phyloP scores from a whole-genome alignment of 1,284 basidiomycete genomes.

The Trametes pubescens region DNA sequence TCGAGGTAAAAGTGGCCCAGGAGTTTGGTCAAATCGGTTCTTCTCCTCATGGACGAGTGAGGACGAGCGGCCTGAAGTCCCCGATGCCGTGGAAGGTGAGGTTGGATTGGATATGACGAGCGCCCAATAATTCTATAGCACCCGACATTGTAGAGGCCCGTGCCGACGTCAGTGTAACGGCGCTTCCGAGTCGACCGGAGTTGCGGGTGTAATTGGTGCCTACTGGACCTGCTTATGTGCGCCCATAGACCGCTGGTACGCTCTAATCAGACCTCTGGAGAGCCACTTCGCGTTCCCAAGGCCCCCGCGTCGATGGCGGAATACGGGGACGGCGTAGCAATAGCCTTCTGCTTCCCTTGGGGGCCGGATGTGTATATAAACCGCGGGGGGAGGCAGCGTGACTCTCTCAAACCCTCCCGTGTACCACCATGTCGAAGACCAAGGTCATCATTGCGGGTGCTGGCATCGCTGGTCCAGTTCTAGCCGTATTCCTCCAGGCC shows the following conservation, averaged over 20 bases:
- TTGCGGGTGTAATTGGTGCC: neutral
- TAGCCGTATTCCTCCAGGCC: slow-evolving; percentile 52
- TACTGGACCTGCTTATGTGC: neutral
- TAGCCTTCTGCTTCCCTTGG: too few species aligned
- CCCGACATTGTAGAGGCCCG: neutral
- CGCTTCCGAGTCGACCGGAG: neutral
- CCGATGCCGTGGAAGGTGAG: too few species aligned
- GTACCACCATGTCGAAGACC: slow-evolving; percentile 18
- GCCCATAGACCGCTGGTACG: neutral
- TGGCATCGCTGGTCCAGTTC: slow-evolving; percentile 56
- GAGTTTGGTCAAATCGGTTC: too few species aligned
- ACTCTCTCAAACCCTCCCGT: neutral
- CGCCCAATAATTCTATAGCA: neutral
- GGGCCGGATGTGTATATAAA: neutral
- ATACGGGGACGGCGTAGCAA: too few species aligned
- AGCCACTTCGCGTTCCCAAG: too few species aligned
- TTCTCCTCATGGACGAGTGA: too few species aligned
- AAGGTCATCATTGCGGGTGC: slow-evolving; percentile 52
- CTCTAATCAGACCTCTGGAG: too few species aligned
- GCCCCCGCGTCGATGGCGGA: too few species aligned
- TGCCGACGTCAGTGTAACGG: neutral
- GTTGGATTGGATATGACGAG: neutral
- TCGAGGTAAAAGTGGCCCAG: too few species aligned
- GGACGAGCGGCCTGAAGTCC: too few species aligned
- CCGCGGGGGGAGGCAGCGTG: neutral